These are phyloP conservation scores for Austroboletus festivus DNA, from an alignment of 768 basidiomycete genomes.

Conservation along the genomic window DNA sequence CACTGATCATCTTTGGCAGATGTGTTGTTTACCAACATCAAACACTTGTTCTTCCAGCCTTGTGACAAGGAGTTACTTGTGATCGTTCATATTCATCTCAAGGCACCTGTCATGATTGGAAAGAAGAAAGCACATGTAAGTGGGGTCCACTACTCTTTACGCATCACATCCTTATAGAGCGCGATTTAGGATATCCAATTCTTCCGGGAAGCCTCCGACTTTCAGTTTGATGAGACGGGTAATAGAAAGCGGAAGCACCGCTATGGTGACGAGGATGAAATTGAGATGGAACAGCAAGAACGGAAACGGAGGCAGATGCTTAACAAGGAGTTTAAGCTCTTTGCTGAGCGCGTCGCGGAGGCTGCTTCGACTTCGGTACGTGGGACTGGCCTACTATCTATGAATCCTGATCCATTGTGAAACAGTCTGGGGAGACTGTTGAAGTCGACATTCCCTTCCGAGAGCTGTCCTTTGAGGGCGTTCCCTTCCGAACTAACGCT, in stretches of 20 bases:
- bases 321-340: constrained; percentile 92
- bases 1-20: constrained; percentile 46
- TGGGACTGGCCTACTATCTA: not conserved
- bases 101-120: constrained; percentile 95
- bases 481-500: constrained; percentile 92
- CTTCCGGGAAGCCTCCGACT: constrained; percentile 95
- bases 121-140: constrained; percentile 95
- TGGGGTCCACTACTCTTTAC: constrained; percentile 4
- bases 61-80: constrained; percentile 95
- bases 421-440: constrained; percentile 75
- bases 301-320: constrained; percentile 82
- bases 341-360: constrained; percentile 89
- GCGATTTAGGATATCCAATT: constrained; percentile 87
- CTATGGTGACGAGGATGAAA: constrained; percentile 98
- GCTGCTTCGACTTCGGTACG: constrained; percentile 74
- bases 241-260: constrained; percentile 96
- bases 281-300: constrained; percentile 98
- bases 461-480: constrained; percentile 95
- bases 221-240: constrained; percentile 98
- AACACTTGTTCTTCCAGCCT: constrained; percentile 98
- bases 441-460: constrained; percentile 97
- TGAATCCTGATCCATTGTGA: constrained; percentile 1
- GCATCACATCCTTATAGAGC: not conserved
- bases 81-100: constrained; percentile 90
- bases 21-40: constrained; percentile 93